phyloP scores from a whole-genome alignment of 2,329 filamentous ascomycete species.

The Talaromyces piceae region DNA sequence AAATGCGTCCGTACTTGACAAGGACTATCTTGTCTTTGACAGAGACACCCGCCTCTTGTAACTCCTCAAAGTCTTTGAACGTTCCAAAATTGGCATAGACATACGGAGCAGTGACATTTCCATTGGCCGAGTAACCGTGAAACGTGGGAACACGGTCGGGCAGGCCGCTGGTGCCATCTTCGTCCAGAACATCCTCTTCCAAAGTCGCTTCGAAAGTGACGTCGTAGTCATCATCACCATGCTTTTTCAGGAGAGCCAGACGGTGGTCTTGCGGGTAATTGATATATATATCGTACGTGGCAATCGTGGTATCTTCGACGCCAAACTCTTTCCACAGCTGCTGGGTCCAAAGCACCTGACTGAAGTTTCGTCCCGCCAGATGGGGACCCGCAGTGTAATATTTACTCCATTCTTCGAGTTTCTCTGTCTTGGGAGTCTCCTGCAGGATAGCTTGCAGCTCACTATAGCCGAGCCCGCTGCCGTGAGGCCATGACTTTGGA shows the following conservation, averaged over 20 bases:
- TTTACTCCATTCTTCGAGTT: conserved; percentile 62
- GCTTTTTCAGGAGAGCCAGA: conserved; percentile 56
- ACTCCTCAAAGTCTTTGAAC: conserved; percentile 75
- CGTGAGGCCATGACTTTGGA: conserved; percentile 36
- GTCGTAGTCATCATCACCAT: conserved; percentile 32
- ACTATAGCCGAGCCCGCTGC: conserved; percentile 44
- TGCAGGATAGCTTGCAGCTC: conserved; percentile 49
- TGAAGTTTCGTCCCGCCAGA: conserved; percentile 68
- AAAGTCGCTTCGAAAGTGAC: conserved; percentile 72
- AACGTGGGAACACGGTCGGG: conserved; percentile 75
- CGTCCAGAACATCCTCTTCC: conserved; percentile 73
- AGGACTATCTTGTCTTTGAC: conserved; percentile 81
- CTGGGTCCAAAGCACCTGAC: conserved; percentile 68
- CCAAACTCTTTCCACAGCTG: conserved; percentile 68
- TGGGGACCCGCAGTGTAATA: conserved; percentile 74
- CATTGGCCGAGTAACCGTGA: conserved; percentile 87
- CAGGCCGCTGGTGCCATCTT: conserved; percentile 71
- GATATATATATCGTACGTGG: conserved; percentile 67
- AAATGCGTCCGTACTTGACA: conserved; percentile 76
- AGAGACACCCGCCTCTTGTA: conserved; percentile 65
- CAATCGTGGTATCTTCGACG: conserved; percentile 49
- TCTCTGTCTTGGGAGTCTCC: conserved; percentile 47
- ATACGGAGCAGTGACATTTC: conserved; percentile 80
- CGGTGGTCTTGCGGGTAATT: conserved; percentile 69
- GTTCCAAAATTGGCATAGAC: conserved; percentile 91